Base-by-base conservation (phyloP, 495 filamentous ascomycete species). In the Penicillium paxilli region DNA sequence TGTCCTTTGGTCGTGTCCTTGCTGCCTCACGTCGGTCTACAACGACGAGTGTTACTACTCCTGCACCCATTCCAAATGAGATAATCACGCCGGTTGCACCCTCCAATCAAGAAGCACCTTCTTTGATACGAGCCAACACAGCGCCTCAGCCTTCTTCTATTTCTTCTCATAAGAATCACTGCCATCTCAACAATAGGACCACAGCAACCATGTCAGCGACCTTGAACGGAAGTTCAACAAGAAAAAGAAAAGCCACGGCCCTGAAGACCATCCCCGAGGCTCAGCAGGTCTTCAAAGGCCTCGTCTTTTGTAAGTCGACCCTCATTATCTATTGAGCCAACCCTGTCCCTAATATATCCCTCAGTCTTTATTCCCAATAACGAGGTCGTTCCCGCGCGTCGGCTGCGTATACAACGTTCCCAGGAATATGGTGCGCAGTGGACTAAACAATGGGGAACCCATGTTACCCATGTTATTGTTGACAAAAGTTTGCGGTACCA, bases 311-410 rank as follows among this genome's bases (percentile, higher is more conserved):
- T 82, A 45, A 53, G 75, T 68, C 9, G 1, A 37, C 28, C 46
- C 1, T 12, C 33, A 17, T 23, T 14, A 40, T 19, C 16, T 20
- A 20, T 22, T 12, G 9, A 17, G 0, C 7, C 25, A 26, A 24
- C 26, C 19, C 40, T 24, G 7, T 24, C 26, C 21, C 42, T 59
- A 19, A 54, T 25, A 51, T 12, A 16, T 7, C 21, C 38, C 50
- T 11, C 9, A 86, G 83, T 82, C 59, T 98, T 96, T 67, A 80
- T 94, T 21, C 94, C 91, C 0, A 89, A 92, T 52, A 84, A 88
- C 55, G 86, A 92, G 57, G 77, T 87, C 35, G 80, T 84, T 16
- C 81, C 80, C 1, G 70, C 81, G 1, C 81, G 93, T 19, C 81
- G 80, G 49, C 60, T 87, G 22, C 84, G 88, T 23, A 93, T 96